Conservation (phyloP, 768 basidiomycete species). For the Lactarius akahatsu region DNA sequence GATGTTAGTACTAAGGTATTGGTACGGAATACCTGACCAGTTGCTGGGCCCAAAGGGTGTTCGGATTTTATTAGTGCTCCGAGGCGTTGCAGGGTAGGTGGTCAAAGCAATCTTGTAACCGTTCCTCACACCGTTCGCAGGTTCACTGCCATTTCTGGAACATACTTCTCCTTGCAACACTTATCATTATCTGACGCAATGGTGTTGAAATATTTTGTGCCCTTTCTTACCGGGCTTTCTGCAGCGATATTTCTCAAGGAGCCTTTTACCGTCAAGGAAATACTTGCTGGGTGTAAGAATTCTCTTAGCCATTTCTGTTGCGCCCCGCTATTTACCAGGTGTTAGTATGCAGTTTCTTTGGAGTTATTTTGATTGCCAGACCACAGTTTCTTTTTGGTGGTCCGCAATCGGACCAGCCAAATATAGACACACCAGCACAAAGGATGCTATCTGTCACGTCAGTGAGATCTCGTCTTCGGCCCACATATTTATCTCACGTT, state of each 20-base stretch:
- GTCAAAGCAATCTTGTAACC: background rate
- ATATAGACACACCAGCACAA: constrained; percentile 34
- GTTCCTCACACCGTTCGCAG: constrained; percentile 36
- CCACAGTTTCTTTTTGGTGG: constrained; percentile 71
- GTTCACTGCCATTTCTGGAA: constrained; percentile 68
- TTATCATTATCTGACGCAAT: constrained; percentile 77
- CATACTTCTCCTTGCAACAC: constrained; percentile 72
- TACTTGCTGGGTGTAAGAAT: constrained; percentile 50
- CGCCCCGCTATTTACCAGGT: background rate
- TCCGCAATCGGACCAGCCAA: constrained; percentile 7
- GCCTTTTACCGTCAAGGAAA: constrained; percentile 51
- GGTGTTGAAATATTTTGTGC: constrained; percentile 72
- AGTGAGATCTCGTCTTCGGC: constrained; percentile 20
- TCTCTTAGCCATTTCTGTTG: background rate
- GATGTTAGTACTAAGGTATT: background rate
- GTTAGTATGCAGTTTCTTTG: constrained; percentile 62
- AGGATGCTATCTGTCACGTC: constrained; percentile 63
- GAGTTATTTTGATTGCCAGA: constrained; percentile 79
- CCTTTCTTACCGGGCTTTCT: constrained; percentile 60
- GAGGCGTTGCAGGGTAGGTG: background rate
- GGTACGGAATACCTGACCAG: background rate
- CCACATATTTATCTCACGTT: background rate
- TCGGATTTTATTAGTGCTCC: background rate
- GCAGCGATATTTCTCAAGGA: constrained; percentile 66
- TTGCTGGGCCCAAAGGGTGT: constrained; percentile 1